Evolutionary conservation across 208 protist genomes (phyloP), one percentile per base, ranked within the genome.

Genomic region (Plasmodiophora brassicae): DNA sequence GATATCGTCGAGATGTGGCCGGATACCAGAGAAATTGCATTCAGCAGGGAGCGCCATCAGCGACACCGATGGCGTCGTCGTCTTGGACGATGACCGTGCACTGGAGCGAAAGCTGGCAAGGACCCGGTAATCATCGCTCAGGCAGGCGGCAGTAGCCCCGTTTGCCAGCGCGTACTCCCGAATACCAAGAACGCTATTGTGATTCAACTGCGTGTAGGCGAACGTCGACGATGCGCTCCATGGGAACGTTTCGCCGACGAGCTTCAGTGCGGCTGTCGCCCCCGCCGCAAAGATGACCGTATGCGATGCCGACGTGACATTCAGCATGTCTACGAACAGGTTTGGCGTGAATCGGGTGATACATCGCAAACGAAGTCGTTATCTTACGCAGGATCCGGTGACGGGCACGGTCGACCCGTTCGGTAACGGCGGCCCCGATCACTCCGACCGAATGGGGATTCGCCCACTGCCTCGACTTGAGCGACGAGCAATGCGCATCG

Each of bases 31-130:
- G 45, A 88, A 88, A 83, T 88, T 88, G 1, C 83, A 65, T 83
- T 88, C 86, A 41, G 83, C n/a, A 35, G 86, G 86, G 50, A 88
- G 57, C 1, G 53, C 86, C 14, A 88, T 54, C 32, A 88, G 83
- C 50, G 50, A 57, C 14, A 14, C 14, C 50, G 50, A 57, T 25
- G 50, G 25, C 50, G 25, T 57, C 50, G 14, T 57, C 50, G 25
- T 57, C 50, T 25, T 45, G 60, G 60, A 0, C n/a, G 0, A 14
- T 8, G 1, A 53, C 36, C 22, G 10, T 0, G 14, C 71, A 35
- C 5, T 8, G 8, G 28, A 41, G 25, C 25, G 8, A 88, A 35
- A 46, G 0, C 35, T 39, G 36, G 28, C 8, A 88, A 1, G 39
- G 71, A 65, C 1, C 1, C 71, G 0, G 65, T 72, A 46, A 60